Conservation (phyloP, 2,329 filamentous ascomycete genomes). For the Alternaria tenuissima region DNA sequence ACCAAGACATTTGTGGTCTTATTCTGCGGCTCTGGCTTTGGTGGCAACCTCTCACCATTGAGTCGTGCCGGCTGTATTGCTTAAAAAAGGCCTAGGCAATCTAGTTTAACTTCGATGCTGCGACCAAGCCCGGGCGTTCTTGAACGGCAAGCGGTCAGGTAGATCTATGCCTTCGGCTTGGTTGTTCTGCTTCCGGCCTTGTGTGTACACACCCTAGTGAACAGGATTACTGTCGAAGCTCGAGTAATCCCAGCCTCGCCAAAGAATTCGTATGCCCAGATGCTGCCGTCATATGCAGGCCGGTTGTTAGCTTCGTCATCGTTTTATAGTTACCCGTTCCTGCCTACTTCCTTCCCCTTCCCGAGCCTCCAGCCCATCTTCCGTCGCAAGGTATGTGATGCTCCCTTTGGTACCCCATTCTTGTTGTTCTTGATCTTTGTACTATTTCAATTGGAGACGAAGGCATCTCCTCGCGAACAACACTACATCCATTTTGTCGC, state of each 20-base stretch:
- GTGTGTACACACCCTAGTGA: conserved; percentile 34
- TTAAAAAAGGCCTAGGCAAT: conserved; percentile 32
- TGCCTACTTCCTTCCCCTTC: conserved; percentile 22
- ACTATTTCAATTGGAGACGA: neutral
- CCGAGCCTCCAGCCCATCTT: conserved; percentile 38
- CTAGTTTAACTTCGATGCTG: conserved; percentile 23
- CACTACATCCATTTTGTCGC: neutral
- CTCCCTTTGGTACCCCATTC: neutral
- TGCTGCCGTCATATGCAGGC: conserved; percentile 32
- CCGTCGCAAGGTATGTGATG: conserved; percentile 40
- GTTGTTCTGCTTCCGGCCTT: conserved; percentile 32
- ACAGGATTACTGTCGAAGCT: conserved; percentile 35
- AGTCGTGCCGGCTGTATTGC: conserved; percentile 26
- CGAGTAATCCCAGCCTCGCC: conserved; percentile 37
- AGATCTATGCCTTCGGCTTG: conserved; percentile 30
- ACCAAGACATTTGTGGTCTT: conserved; percentile 25
- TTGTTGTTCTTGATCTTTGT: neutral
- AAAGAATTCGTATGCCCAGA: conserved; percentile 24
- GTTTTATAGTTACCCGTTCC: conserved; percentile 41
- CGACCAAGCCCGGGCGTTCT: conserved; percentile 24
- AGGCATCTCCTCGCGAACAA: neutral
- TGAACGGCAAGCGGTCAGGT: conserved; percentile 16
- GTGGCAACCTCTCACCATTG: conserved; percentile 22
- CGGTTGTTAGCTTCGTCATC: conserved; percentile 25
- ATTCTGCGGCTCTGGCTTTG: conserved; percentile 26